phyloP scores from a whole-genome alignment of 768 basidiomycete species.

The Megacollybia marginata region DNA sequence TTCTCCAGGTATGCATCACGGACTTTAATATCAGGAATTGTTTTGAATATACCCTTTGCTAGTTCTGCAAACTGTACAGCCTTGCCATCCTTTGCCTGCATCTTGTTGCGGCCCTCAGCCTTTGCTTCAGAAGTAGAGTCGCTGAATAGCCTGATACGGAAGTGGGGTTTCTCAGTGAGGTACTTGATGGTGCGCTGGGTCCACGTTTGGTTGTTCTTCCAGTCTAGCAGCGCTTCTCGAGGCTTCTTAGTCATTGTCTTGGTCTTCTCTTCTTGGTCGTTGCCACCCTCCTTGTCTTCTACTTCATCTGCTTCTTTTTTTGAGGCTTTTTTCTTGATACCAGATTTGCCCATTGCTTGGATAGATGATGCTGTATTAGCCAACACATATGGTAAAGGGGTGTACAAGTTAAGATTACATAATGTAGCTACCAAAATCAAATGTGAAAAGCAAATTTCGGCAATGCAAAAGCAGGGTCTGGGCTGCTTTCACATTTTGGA shows the following conservation, averaged over 20 bases:
- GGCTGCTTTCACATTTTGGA: too few relatives aligned
- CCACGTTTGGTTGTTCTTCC: background rate
- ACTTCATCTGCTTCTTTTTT: background rate
- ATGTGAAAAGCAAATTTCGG: too few relatives aligned
- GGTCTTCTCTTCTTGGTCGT: background rate
- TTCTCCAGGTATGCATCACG: too few relatives aligned
- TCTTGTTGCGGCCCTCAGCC: conserved; percentile 3
- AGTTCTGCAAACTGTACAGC: too few relatives aligned
- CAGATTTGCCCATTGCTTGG: too few relatives aligned
- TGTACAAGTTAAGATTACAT: too few relatives aligned
- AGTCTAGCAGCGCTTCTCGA: background rate
- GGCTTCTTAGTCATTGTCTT: background rate
- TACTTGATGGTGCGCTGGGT: background rate
- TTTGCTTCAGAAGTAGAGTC: conserved; percentile 9
- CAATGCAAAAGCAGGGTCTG: too few relatives aligned
- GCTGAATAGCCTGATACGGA: conserved; percentile 5
- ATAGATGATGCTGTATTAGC: too few relatives aligned
- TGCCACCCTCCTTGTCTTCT: background rate
- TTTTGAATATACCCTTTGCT: too few relatives aligned
- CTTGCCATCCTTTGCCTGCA: background rate
- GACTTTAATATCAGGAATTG: too few relatives aligned
- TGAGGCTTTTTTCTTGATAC: background rate
- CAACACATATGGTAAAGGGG: too few relatives aligned
- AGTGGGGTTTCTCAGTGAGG: background rate
- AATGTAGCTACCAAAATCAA: too few relatives aligned